Conservation (phyloP, 768 basidiomycete genomes). For the Phaeotremella fagi region DNA sequence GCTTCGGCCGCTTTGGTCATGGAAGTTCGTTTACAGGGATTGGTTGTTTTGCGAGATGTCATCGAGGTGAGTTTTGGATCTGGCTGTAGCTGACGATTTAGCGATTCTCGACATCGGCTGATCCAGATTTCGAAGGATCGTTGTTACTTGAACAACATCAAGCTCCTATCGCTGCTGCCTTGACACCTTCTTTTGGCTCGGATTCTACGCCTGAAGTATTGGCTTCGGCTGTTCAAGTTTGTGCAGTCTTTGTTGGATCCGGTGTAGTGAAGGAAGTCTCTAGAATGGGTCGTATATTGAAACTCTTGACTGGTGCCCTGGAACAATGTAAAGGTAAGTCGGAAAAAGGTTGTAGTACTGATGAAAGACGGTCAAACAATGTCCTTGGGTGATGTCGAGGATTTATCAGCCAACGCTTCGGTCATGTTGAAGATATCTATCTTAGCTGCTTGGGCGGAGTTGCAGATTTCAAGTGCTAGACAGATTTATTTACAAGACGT, state of each 20-base stretch:
- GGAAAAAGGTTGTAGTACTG: not conserved
- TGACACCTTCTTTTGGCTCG: conserved; percentile 91
- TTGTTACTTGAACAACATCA: conserved; percentile 93
- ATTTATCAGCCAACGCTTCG: conserved; percentile 88
- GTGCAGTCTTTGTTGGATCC: conserved; percentile 90
- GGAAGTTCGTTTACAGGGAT: conserved; percentile 85
- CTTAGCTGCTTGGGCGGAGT: conserved; percentile 89
- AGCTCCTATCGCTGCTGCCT: conserved; percentile 93
- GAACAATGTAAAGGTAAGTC: conserved; percentile 78
- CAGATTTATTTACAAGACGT: conserved; percentile 76
- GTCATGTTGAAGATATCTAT: conserved; percentile 91
- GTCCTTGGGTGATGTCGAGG: conserved; percentile 76
- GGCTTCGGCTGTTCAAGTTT: conserved; percentile 84
- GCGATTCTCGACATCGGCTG: conserved; percentile 80
- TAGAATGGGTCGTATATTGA: conserved; percentile 91
- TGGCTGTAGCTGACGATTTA: conserved; percentile 42
- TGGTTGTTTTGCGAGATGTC: conserved; percentile 83
- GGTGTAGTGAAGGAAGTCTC: conserved; percentile 85
- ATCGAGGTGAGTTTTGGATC: conserved; percentile 62
- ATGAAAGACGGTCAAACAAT: conserved; percentile 70
- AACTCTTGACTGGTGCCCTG: conserved; percentile 76
- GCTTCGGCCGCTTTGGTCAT: conserved; percentile 95
- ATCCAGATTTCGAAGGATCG: conserved; percentile 87
- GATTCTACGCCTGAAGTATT: conserved; percentile 95
- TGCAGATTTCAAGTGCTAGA: conserved; percentile 69